These are phyloP conservation scores for Lepraria neglecta DNA, from an alignment of 495 filamentous ascomycete species.

Conservation along the genomic window DNA sequence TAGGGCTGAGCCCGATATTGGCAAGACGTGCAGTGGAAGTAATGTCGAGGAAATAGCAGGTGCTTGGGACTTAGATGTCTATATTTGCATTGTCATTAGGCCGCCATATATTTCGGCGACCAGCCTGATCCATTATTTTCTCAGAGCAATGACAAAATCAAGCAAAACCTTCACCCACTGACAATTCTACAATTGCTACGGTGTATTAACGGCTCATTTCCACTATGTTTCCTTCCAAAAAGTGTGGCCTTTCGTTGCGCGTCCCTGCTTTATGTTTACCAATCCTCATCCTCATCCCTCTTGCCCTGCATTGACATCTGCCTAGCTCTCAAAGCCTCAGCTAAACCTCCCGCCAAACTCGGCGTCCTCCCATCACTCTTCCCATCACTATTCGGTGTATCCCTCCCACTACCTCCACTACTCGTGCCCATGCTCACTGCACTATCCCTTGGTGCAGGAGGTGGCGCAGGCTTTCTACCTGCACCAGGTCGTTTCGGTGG, in stretches of 20 bases:
- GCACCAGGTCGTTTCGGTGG: slow-evolving; percentile 82
- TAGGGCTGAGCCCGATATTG: too few relatives aligned
- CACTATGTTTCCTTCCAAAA: too few relatives aligned
- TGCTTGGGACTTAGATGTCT: too few relatives aligned
- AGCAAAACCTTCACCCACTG: too few relatives aligned
- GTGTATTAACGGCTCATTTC: neutral
- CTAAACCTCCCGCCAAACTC: slow-evolving; percentile 76
- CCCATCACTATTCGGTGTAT: slow-evolving; percentile 53
- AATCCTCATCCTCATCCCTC: slow-evolving; percentile 63
- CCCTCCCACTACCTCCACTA: slow-evolving; percentile 57
- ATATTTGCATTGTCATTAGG: too few relatives aligned
- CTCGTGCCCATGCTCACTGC: slow-evolving; percentile 66
- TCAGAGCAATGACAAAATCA: too few relatives aligned
- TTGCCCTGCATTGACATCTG: slow-evolving; percentile 60
- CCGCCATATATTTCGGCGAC: too few relatives aligned
- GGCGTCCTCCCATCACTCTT: slow-evolving; percentile 51
- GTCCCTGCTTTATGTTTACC: slow-evolving; percentile 4
- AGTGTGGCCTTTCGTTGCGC: neutral
- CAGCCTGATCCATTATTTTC: too few relatives aligned
- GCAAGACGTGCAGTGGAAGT: too few relatives aligned
- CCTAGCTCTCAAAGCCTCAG: slow-evolving; percentile 70
- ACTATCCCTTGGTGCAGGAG: slow-evolving; percentile 60
- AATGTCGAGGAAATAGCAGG: too few relatives aligned
- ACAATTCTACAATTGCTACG: too few relatives aligned
- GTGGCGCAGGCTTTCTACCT: slow-evolving; percentile 58